phyloP scores from a whole-genome alignment of 2,329 filamentous ascomycete species.

The Arthrobotrys musiformis region DNA sequence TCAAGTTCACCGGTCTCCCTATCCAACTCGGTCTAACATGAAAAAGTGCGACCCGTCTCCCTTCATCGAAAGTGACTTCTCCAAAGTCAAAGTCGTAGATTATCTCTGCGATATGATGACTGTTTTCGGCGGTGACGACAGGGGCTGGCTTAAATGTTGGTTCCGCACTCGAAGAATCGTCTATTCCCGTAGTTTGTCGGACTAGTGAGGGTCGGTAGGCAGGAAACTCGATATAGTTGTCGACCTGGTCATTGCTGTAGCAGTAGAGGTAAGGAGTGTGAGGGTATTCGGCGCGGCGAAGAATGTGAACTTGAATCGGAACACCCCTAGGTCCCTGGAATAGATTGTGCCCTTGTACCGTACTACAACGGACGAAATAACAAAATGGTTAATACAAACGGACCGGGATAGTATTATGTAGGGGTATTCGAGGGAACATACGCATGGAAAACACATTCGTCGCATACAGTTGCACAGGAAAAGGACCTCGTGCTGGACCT shows the following conservation, averaged over 20 bases:
- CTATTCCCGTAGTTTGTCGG: constrained; percentile 38
- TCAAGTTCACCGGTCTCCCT: constrained; percentile 44
- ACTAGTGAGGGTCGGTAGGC: constrained; percentile 40
- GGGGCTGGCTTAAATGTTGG: constrained; percentile 19
- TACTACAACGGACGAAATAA: not conserved
- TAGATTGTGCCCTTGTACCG: constrained; percentile 47
- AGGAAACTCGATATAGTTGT: constrained; percentile 54
- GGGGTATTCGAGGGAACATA: constrained; percentile 18
- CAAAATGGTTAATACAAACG: not conserved
- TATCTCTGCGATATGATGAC: constrained; percentile 51
- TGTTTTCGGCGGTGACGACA: constrained; percentile 23
- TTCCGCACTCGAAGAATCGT: constrained; percentile 20
- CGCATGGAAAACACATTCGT: constrained; percentile 54
- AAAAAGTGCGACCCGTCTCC: constrained; percentile 45
- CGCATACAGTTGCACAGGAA: constrained; percentile 47
- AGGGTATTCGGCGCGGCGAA: constrained; percentile 47
- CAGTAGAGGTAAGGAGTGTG: constrained; percentile 54
- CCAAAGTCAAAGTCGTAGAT: constrained; percentile 54
- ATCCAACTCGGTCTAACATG: constrained; percentile 44
- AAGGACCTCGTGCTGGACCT: constrained; percentile 52
- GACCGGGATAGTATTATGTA: not conserved
- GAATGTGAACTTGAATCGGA: constrained; percentile 52
- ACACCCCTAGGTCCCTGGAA: constrained; percentile 41
- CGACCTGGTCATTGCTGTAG: constrained; percentile 47
- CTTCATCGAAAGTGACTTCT: constrained; percentile 49